Percentiles rank a stretch among this genome's conserved stretches.
phyloP scores from a whole-genome alignment of 441 rosid genomes.

The Arabidopsis hybrid region DNA sequence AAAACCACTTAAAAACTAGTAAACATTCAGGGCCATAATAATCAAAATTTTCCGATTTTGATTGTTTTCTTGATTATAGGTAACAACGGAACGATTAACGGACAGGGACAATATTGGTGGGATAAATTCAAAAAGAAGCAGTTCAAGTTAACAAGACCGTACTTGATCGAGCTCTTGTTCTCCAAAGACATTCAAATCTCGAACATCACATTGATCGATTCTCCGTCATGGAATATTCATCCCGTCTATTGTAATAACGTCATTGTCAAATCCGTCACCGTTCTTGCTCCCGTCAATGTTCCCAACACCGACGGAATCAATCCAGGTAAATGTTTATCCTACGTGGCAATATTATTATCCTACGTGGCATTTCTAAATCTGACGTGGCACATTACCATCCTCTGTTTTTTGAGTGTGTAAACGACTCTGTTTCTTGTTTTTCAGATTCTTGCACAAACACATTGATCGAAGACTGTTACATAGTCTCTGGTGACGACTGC shows the following conservation, averaged over 20 bases:
- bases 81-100: constrained; percentile 79
- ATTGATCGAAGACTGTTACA: constrained; percentile 70
- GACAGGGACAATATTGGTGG: constrained; percentile 88
- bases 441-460: constrained; percentile 82
- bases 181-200: constrained; percentile 70
- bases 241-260: constrained; percentile 75
- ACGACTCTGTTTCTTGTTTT: constrained; percentile 12
- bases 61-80: constrained; percentile 46
- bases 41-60: neutral
- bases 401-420: neutral
- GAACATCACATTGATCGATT: constrained; percentile 66
- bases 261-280: constrained; percentile 62
- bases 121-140: constrained; percentile 55
- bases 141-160: constrained; percentile 70
- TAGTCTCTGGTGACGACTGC: constrained; percentile 91
- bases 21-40: no score
- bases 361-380: neutral
- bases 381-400: neutral
- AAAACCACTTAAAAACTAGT: no score
- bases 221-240: constrained; percentile 89
- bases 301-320: constrained; percentile 92
- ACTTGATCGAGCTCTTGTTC: constrained; percentile 79
- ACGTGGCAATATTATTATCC: neutral
- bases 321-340: constrained; percentile 56
- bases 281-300: constrained; percentile 71